Evolutionary conservation across 257 asterid genomes (phyloP).

Genomic region (Nicotiana paniculata): DNA sequence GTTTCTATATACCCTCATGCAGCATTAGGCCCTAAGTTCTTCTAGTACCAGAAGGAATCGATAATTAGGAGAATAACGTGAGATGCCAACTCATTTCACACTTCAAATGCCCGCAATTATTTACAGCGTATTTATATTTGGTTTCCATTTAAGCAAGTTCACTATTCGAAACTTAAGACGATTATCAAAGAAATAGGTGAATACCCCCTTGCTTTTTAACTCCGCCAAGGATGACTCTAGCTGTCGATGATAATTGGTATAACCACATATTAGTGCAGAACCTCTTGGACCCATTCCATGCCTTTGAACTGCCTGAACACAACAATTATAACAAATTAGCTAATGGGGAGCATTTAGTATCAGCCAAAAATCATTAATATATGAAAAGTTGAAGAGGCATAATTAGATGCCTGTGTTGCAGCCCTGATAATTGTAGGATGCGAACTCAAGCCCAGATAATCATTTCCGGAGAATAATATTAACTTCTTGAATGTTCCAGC

Average conservation of each 20-base stretch:
- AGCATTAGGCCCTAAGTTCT: neutral
- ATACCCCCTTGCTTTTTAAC: constrained; percentile 82
- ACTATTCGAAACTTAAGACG: neutral
- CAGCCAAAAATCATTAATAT: neutral
- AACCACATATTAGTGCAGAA: constrained; percentile 92
- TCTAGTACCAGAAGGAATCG: neutral
- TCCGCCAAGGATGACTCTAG: constrained; percentile 77
- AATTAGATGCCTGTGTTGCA: constrained; percentile 52
- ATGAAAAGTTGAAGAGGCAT: neutral
- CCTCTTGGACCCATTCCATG: constrained; percentile 99
- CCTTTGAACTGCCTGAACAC: constrained; percentile 63
- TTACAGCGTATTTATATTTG: neutral
- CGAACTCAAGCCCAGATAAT: constrained; percentile 90
- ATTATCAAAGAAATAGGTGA: neutral
- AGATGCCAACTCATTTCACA: neutral
- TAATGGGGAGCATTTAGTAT: too few relatives aligned
- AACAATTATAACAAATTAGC: neutral
- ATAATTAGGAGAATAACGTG: neutral
- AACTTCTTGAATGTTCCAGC: constrained; percentile 58
- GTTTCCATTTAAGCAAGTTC: neutral
- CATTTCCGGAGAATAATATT: constrained; percentile 85
- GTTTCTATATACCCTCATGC: neutral
- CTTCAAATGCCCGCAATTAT: neutral
- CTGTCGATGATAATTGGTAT: constrained; percentile 78
- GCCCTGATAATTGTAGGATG: constrained; percentile 78